These are phyloP conservation scores for Climacium dendroides DNA, from an alignment of 225 moss, liverwort and hornwort species.

Conservation along the genomic window DNA sequence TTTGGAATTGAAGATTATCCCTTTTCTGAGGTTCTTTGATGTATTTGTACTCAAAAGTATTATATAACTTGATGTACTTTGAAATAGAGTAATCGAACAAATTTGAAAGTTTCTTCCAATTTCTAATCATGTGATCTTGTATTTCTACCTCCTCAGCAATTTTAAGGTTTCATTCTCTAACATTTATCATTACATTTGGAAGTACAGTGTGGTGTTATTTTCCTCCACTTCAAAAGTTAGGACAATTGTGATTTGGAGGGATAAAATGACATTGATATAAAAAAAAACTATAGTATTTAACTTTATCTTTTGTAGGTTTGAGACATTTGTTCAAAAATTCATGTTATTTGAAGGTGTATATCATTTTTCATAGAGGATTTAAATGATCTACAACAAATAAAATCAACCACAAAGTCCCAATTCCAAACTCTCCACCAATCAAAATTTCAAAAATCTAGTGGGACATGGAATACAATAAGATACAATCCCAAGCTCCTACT, in stretches of 20 bases:
- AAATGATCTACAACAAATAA: neutral
- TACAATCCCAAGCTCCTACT: neutral
- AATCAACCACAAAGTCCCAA: neutral
- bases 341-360: neutral
- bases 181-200: neutral
- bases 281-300: neutral
- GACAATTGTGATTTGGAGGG: neutral
- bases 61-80: too few relatives aligned
- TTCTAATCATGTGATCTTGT: neutral
- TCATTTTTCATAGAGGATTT: neutral
- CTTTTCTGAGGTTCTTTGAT: too few relatives aligned
- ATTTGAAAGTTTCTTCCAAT: neutral
- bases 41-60: too few relatives aligned
- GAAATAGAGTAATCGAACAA: neutral
- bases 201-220: neutral
- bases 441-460: too few relatives aligned
- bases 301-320: neutral
- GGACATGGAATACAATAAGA: neutral
- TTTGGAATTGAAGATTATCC: too few relatives aligned
- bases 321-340: neutral
- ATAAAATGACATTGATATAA: neutral
- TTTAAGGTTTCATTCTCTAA: neutral
- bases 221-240: accelerated
- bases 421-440: neutral
- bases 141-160: neutral